Evolutionary conservation across 2,329 filamentous ascomycete species (phyloP).

Genomic region (Teratosphaeria pseudoeucalypti): DNA sequence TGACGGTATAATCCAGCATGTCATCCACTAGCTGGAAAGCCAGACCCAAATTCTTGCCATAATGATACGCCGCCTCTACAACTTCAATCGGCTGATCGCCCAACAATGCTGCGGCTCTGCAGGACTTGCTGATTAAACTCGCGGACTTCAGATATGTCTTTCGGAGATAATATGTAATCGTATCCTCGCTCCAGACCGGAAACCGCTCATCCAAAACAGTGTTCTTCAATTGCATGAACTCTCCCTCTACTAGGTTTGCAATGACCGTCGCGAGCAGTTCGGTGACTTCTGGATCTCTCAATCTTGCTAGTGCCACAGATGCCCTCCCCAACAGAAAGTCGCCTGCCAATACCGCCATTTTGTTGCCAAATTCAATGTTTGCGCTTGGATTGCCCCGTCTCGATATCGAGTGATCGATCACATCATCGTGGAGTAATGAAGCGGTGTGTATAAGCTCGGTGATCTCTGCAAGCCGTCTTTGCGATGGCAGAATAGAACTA

Average conservation of each 20-base stretch:
- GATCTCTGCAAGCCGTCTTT: slow-evolving; percentile 87
- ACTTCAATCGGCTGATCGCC: slow-evolving; percentile 66
- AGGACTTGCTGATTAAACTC: slow-evolving; percentile 91
- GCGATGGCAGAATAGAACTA: slow-evolving; percentile 75
- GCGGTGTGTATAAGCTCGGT: slow-evolving; percentile 96
- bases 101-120: slow-evolving; percentile 76
- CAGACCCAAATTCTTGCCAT: slow-evolving; percentile 85
- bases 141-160: slow-evolving; percentile 98
- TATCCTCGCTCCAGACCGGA: slow-evolving; percentile 78
- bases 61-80: slow-evolving; percentile 82
- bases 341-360: slow-evolving; percentile 97
- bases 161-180: slow-evolving; percentile 85
- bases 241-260: slow-evolving; percentile 92
- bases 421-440: slow-evolving; percentile 92
- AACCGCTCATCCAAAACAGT: slow-evolving; percentile 78
- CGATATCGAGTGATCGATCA: slow-evolving; percentile 85
- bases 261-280: slow-evolving; percentile 94
- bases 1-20: slow-evolving; percentile 91
- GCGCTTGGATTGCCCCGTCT: slow-evolving; percentile 77
- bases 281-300: slow-evolving; percentile 87
- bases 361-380: slow-evolving; percentile 94
- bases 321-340: slow-evolving; percentile 90
- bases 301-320: slow-evolving; percentile 80
- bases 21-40: slow-evolving; percentile 98
- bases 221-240: slow-evolving; percentile 99